These are phyloP conservation scores for Chondrostereum purpureum DNA, from an alignment of 1,284 basidiomycete species.

Conservation along the genomic window DNA sequence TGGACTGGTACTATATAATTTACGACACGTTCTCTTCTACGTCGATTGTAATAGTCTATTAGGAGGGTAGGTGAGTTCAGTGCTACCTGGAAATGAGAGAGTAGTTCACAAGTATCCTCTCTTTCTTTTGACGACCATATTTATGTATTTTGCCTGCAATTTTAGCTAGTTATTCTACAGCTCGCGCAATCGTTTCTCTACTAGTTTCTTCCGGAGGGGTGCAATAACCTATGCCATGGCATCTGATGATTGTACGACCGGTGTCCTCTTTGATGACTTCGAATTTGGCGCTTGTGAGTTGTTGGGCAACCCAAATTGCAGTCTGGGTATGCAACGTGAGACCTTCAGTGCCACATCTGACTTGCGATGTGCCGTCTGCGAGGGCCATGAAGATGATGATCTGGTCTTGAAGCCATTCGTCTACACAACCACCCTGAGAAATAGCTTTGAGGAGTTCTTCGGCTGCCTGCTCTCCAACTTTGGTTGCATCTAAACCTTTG, in stretches of 20 bases:
- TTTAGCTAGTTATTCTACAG: too few species aligned
- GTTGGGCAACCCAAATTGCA: slow-evolving; percentile 65
- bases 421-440: slow-evolving; percentile 57
- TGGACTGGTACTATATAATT: background rate
- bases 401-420: slow-evolving; percentile 64
- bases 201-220: too few species aligned
- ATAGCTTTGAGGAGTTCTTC: slow-evolving; percentile 47
- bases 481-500: slow-evolving; percentile 35
- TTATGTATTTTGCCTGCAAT: too few species aligned
- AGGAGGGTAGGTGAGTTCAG: too few species aligned
- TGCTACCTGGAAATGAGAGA: too few species aligned
- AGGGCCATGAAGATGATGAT: slow-evolving; percentile 70
- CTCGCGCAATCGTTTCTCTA: too few species aligned
- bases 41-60: too few species aligned
- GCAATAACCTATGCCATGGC: slow-evolving; percentile 55
- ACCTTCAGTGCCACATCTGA: slow-evolving; percentile 45
- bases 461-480: slow-evolving; percentile 54
- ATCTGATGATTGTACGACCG: slow-evolving; percentile 37
- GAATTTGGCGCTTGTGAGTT: slow-evolving; percentile 59
- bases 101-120: too few species aligned
- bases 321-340: slow-evolving; percentile 63
- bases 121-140: slow-evolving; percentile 7
- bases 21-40: background rate
- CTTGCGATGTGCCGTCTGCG: slow-evolving; percentile 51
- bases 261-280: slow-evolving; percentile 33